phyloP scores from a whole-genome alignment of 129 eudicot species.

The Flaveria trinervia region DNA sequence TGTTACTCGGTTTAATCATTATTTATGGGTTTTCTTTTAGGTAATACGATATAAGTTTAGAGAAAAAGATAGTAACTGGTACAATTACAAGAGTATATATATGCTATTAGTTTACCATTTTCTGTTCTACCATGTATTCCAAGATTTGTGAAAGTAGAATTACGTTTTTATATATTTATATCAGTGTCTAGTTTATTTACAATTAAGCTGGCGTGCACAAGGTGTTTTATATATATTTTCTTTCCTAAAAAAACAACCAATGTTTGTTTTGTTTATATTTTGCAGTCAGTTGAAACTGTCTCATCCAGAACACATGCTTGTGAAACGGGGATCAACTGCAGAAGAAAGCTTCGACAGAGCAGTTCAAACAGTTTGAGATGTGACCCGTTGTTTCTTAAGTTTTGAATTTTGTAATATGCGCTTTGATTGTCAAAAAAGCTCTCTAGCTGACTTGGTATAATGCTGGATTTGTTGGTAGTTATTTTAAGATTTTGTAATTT shows the following conservation, averaged over 20 bases:
- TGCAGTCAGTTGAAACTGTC: constrained; percentile 87
- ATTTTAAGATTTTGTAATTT: background rate
- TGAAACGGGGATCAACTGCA: constrained; percentile 59
- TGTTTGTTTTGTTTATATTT: constrained; percentile 12
- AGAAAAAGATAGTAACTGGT: background rate
- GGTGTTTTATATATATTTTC: background rate
- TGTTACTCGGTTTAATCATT: too few species aligned
- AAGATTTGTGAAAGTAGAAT: background rate
- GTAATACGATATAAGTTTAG: background rate
- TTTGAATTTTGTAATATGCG: background rate
- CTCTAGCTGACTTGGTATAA: background rate
- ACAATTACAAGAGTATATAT: background rate
- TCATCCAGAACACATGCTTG: constrained; percentile 80
- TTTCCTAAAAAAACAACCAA: background rate
- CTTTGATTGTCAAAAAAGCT: background rate
- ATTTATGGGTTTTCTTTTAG: too few species aligned
- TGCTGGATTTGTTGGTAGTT: constrained; percentile 5
- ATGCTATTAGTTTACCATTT: background rate
- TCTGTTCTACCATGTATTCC: background rate
- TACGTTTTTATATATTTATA: background rate
- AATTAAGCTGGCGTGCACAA: background rate
- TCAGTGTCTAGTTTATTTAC: background rate
- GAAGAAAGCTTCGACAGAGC: constrained; percentile 90
- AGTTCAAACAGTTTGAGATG: constrained; percentile 51
- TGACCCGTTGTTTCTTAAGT: background rate